A percentile compares a stretch with the other conserved stretches of the same genome.
These are phyloP conservation scores for Scheffersomyces parashehatae DNA, from an alignment of 1,139 yeast species.

Conservation along the genomic window DNA sequence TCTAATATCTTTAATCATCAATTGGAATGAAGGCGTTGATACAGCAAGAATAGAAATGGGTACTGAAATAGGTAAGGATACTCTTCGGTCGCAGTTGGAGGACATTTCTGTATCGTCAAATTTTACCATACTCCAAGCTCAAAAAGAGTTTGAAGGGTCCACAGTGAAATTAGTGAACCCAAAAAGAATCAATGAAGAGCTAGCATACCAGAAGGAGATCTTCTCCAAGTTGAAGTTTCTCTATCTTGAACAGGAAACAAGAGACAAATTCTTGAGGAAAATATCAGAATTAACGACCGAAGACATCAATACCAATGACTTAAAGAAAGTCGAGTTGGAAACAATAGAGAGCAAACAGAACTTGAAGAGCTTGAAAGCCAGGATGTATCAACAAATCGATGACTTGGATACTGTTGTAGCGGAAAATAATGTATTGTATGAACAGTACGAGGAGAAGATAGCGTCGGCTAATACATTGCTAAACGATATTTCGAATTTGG, in stretches of 20 bases:
- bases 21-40: background rate
- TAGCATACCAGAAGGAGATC: constrained; percentile 35
- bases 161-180: constrained; percentile 22
- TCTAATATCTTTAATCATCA: background rate
- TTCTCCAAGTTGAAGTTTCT: constrained; percentile 57
- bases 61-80: background rate
- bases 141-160: constrained; percentile 15
- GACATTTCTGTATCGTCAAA: no score
- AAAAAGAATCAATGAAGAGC: constrained; percentile 28
- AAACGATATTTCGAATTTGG: constrained; percentile 17
- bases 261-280: constrained; percentile 54
- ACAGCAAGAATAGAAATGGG: constrained; percentile 1
- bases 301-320: constrained; percentile 19
- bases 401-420: constrained; percentile 20
- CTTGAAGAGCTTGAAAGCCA: constrained; percentile 19
- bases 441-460: constrained; percentile 13
- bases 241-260: constrained; percentile 66
- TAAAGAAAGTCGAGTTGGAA: constrained; percentile 17
- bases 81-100: no score
- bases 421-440: constrained; percentile 19
- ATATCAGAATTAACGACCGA: constrained; percentile 15
- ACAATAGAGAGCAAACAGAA: constrained; percentile 17
- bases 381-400: constrained; percentile 18
- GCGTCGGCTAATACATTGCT: constrained; percentile 13
- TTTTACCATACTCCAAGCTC: constrained; percentile 9